Conservation (phyloP, 2,329 filamentous ascomycete genomes). For the Phaeosphaeriaceae sp. region DNA sequence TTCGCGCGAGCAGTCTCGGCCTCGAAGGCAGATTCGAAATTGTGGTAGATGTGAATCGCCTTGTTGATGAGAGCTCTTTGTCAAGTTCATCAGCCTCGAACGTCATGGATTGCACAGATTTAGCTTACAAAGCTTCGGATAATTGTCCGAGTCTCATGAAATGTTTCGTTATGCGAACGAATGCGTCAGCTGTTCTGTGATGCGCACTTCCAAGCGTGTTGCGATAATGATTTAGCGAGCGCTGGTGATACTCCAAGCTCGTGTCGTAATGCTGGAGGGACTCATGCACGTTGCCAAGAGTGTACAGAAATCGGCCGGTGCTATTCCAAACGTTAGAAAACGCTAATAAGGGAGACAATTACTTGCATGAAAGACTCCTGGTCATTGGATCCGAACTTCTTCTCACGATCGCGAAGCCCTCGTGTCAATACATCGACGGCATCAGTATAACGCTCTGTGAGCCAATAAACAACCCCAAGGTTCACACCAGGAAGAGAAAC, state of each 20-base stretch:
- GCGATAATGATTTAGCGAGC: not conserved
- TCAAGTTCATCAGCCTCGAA: not conserved
- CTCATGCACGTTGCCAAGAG: not conserved
- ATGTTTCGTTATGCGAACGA: not conserved
- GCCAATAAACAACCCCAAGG: not conserved
- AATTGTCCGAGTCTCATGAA: not conserved
- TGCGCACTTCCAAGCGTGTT: not conserved
- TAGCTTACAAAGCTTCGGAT: not conserved
- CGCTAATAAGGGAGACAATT: not conserved
- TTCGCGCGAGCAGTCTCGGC: not conserved
- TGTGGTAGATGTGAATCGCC: not conserved
- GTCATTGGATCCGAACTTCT: not conserved
- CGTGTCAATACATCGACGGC: not conserved
- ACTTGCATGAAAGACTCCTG: not conserved
- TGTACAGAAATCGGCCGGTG: not conserved
- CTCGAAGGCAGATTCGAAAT: not conserved
- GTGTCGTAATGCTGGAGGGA: not conserved
- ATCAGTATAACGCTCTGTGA: not conserved
- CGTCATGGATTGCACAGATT: not conserved
- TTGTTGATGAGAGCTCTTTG: not conserved
- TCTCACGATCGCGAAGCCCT: not conserved
- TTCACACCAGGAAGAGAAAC: not conserved
- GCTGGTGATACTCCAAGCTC: not conserved
- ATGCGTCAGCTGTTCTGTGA: not conserved
- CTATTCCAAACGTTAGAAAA: not conserved